Conservation (phyloP, 805 yeast genomes). For the Pichia paraexigua region DNA sequence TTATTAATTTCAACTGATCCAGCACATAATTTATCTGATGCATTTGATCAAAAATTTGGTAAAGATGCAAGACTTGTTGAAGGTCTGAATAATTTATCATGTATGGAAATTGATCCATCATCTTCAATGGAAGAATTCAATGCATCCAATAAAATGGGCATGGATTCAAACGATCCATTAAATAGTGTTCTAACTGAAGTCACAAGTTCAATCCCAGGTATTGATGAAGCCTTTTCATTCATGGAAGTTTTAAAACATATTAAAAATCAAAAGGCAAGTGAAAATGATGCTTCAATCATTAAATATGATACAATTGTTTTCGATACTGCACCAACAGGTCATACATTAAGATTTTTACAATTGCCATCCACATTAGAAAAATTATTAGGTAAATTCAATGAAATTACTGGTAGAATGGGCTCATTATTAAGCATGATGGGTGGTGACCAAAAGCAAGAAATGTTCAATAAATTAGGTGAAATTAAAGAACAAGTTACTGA, state of each 20-base stretch:
- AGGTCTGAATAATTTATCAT: slow-evolving; percentile 79
- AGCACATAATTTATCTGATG: slow-evolving; percentile 95
- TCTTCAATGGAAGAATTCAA: slow-evolving; percentile 85
- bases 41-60: slow-evolving; percentile 96
- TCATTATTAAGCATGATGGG: slow-evolving; percentile 85
- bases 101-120: slow-evolving; percentile 98
- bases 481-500: slow-evolving; percentile 74
- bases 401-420: slow-evolving; percentile 78
- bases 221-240: slow-evolving; percentile 95
- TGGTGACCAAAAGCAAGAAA: slow-evolving; percentile 53
- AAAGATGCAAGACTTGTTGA: slow-evolving; percentile 93
- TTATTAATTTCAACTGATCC: slow-evolving; percentile 95
- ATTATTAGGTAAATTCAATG: slow-evolving; percentile 78
- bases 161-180: slow-evolving; percentile 56
- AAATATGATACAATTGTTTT: slow-evolving; percentile 84
- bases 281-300: slow-evolving; percentile 27
- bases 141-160: slow-evolving; percentile 25
- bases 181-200: slow-evolving; percentile 76
- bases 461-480: slow-evolving; percentile 71
- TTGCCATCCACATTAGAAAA: slow-evolving; percentile 89
- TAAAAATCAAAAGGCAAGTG: slow-evolving; percentile 49
- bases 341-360: slow-evolving; percentile 89
- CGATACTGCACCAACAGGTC: slow-evolving; percentile 99
- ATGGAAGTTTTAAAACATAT: slow-evolving; percentile 98
- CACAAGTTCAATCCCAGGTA: slow-evolving; percentile 95